Base-by-base conservation (phyloP, 192 early-diverging fungal genomes). In the Jimgerdemannia lactiflua region DNA sequence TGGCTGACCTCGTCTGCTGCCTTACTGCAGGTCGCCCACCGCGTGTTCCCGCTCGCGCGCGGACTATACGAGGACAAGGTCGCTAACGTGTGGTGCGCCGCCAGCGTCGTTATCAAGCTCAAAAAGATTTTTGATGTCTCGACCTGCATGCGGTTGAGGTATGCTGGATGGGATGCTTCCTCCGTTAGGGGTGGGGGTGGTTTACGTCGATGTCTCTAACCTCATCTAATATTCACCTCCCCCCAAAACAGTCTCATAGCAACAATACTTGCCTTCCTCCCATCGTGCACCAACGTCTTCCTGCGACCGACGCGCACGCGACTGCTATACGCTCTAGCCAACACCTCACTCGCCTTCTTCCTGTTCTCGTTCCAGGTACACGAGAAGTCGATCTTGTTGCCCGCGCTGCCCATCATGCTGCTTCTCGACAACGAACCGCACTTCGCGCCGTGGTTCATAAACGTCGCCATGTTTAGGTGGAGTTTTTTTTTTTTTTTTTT, bases 11-110 rank as follows among this genome's bases (percentile, higher is more conserved):
- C 89, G 6, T 8, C 86, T 4, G 87, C 82, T 1, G 86, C 94
- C 67, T 75, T 97, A 4, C 43, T 82, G 39, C 96, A 97, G 81
- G 92, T 97, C 0, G 75, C 96, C 4, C 77, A 86, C 63, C 89
- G 98, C 10, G 88, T 99, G 3, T 99, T 99, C 69, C 98, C 98
- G 0, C 90, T 99, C 7, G 89, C 91, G 14, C 90, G 98, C 41
- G 98, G 98, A 0, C 82, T 99, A 17, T 99, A 96, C 80, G 97
- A 99, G 79, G 98, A 99, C 85, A 99, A 99, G 80, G 98, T 99
- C 3, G 96, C 95, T 59, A 99, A 98, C 76, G 77, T 99, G 7
- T 99, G 98, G 98, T 99, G 98, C 77, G 94, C 96, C 0, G 63
- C 96, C 3, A 97, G 92, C 66, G 88, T 97, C 3, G 83, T 90